Conservation (phyloP, 768 basidiomycete species). For the Cubamyces lactineus region DNA sequence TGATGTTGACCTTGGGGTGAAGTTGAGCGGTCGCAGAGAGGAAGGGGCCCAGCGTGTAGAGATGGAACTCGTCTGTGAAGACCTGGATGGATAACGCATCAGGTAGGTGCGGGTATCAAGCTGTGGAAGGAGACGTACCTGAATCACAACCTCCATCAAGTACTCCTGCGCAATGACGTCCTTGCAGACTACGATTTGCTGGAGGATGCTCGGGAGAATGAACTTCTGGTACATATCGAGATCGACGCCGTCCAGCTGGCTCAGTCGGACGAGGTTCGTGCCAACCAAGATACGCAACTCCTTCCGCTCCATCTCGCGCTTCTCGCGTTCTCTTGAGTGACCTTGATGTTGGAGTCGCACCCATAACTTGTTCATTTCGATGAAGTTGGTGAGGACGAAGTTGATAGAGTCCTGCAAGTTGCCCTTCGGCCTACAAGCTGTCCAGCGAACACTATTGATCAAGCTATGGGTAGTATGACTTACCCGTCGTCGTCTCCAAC, state of each 20-base stretch:
- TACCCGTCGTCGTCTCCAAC: constrained; percentile 84
- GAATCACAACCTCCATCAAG: constrained; percentile 99
- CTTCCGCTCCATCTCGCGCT: constrained; percentile 93
- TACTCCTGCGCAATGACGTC: constrained; percentile 99
- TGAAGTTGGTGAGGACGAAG: constrained; percentile 97
- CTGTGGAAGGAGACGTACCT: constrained; percentile 50
- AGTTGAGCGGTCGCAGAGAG: constrained; percentile 94
- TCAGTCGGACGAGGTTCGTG: constrained; percentile 94
- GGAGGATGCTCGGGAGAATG: constrained; percentile 91
- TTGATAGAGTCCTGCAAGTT: constrained; percentile 94
- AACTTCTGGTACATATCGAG: constrained; percentile 83
- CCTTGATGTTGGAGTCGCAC: constrained; percentile 98
- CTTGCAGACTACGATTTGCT: constrained; percentile 98
- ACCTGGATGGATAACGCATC: constrained; percentile 53
- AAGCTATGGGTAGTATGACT: constrained; percentile 27
- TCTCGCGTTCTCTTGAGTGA: constrained; percentile 95
- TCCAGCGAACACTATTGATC: neutral
- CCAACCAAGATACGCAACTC: constrained; percentile 96
- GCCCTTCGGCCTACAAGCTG: constrained; percentile 68
- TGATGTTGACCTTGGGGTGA: constrained; percentile 98
- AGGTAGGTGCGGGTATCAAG: neutral
- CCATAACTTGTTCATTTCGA: constrained; percentile 99
- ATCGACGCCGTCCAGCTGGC: constrained; percentile 96
- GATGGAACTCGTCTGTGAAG: constrained; percentile 98
- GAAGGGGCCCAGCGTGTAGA: constrained; percentile 95